Base-by-base conservation (phyloP, 106 monocot genomes). In the Dendrobium chrysotoxum region DNA sequence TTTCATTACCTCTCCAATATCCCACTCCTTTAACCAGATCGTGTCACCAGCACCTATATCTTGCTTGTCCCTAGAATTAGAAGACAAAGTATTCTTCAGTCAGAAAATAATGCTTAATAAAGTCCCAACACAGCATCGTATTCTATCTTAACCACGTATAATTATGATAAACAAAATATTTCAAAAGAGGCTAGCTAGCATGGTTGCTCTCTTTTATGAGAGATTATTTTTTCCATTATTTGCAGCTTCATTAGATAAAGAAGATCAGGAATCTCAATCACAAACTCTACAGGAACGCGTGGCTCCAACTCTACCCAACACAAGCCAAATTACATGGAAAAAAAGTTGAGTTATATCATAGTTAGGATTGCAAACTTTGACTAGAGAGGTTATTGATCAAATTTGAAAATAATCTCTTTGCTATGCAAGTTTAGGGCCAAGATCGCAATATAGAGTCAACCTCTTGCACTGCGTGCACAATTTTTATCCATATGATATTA, bases 11-110 rank as follows among this genome's bases (percentile, higher is more conserved):
- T 76, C 76, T 25, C 76, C 76, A 50, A 76, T 28, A 76, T 76
- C 76, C 76, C 76, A 76, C 12, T 76, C 76, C 76, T 76, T 76
- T 20, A 18, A 47, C 76, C 76, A 76, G 47, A 76, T 76, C 23
- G 16, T 47, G 26, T 76, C 76, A 47, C 47, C 76, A 76, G 47
- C 46, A 47, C 28, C 76, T 46, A 74, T 16, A 28, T 47, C 47
- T 76, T 76, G 46, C 20, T 28, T 47, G 23, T 46, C 76, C 44
- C 76, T 76, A 47, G 15, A 46, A 47, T 45, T 28, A 46, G 26
- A 4, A 76, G 10, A 76, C 44, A 76, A n/a, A 25, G 26, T 47
- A 47, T 28, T 46, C 76, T 46, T 47, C 4, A 76, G 46, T 4
- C 3, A 9, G 20, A 23, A 76, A 47, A 47, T 18, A 76, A 46